A percentile compares a stretch with the other conserved stretches of the same genome.
Conservation (phyloP, 768 basidiomycete species). For the Boletus rubescentipes region DNA sequence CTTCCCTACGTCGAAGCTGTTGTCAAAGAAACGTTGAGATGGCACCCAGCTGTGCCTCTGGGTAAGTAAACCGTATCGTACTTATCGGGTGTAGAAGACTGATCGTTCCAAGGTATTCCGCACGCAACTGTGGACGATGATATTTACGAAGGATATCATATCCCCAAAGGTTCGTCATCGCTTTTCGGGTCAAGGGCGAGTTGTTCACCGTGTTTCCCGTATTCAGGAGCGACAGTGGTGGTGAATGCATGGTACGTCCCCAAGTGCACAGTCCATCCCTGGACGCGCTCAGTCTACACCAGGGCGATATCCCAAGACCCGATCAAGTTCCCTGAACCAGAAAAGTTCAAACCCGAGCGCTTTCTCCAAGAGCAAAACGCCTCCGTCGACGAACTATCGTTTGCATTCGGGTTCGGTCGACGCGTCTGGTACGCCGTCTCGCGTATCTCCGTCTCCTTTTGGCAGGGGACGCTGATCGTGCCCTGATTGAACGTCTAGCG, state of each 20-base stretch:
- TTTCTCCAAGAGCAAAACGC: constrained; percentile 18
- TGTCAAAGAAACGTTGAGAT: constrained; percentile 25
- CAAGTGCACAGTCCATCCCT: not conserved
- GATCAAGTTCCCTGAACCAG: constrained; percentile 37
- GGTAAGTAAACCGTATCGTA: constrained; percentile 1
- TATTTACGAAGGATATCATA: constrained; percentile 45
- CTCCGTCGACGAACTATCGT: constrained; percentile 16
- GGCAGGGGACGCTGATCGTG: not conserved
- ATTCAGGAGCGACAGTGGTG: constrained; percentile 20
- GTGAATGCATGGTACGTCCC: constrained; percentile 19
- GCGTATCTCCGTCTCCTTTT: not conserved
- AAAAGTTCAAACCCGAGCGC: constrained; percentile 39
- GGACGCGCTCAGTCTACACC: not conserved
- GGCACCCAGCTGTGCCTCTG: constrained; percentile 18
- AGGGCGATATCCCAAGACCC: constrained; percentile 39
- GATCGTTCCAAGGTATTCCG: constrained; percentile 23
- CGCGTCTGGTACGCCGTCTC: constrained; percentile 19
- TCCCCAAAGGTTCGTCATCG: constrained; percentile 45
- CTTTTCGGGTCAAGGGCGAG: not conserved
- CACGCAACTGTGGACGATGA: constrained; percentile 39
- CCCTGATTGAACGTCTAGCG: constrained; percentile 27
- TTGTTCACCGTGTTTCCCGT: not conserved
- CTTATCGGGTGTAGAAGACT: not conserved
- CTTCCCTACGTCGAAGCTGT: constrained; percentile 25
- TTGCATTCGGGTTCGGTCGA: constrained; percentile 44